Evolutionary conservation across 495 filamentous ascomycete species (phyloP), one percentile per base, ranked within the genome.

Genomic region (Chaetomium cochliodes): DNA sequence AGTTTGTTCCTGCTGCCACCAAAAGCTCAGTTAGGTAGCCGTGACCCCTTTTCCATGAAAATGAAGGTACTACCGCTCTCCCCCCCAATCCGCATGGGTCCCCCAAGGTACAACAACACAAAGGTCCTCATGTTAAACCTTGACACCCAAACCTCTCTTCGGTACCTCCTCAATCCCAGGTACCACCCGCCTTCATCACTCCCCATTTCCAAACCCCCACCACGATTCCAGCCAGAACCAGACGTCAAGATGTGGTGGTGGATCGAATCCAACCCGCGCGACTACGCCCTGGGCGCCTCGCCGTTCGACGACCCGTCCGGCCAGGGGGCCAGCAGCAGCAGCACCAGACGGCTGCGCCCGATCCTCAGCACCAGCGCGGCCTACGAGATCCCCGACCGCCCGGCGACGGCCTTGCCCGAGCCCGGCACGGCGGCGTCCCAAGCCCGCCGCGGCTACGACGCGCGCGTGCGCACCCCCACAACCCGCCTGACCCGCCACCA

Each of bases 401-500:
- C 8, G 7, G 0, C 9, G 12, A 22, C 3, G 7, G 54, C 33
- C 0, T 5, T n/a, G 54, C 59, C 9, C 49, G 37, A 28, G 20
- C 60, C 16, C 58, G 55, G 44, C 39, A 41, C 46, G 3, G 37
- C 55, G 41, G 58, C 46, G 57, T 12, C 52, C 6, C 5, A 37
- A 37, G 28, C 28, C 28, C 6, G 11, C 33, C 22, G 56, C 54
- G 51, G 53, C 65, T 22, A 41, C 46, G 49, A 65, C 59, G 28
- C 63, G 49, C 23, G 44, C 22, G 50, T 70, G 30, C 52, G 33
- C 25, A 60, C 63, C 11, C 76, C 79, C 5, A 80, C 73, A 13
- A 61, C 58, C 1, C 67, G 60, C 39, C 69, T 80, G 50, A 78
- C 76, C 5, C 54, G 63, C 22, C 68, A 73, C 54, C 79, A 81